Conservation (phyloP, 345 rosid species). For the Gossypium australe region DNA sequence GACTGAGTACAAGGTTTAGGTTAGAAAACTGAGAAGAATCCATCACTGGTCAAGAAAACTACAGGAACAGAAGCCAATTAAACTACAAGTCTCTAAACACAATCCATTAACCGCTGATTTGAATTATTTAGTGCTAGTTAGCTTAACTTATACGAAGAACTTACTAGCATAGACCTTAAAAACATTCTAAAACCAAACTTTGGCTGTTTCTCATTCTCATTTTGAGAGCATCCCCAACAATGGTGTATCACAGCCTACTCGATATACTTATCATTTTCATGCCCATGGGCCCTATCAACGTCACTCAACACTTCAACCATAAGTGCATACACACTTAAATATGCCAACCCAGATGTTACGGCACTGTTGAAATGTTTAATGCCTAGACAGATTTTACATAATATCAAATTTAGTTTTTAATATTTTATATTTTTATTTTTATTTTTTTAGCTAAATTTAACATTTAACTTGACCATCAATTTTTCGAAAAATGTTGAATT, state of each 20-base stretch:
- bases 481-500: too few relatives aligned
- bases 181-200: neutral
- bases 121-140: neutral
- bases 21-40: neutral
- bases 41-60: conserved; percentile 4
- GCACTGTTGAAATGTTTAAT: too few relatives aligned
- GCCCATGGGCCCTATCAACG: conserved; percentile 3
- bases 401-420: too few relatives aligned
- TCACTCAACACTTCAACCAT: neutral
- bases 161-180: neutral
- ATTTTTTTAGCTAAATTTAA: too few relatives aligned
- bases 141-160: neutral
- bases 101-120: neutral
- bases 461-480: too few relatives aligned
- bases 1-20: conserved; percentile 1
- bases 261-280: neutral
- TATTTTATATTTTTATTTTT: too few relatives aligned
- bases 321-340: neutral
- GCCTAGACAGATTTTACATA: too few relatives aligned
- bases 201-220: neutral
- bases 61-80: neutral
- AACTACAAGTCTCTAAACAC: too few relatives aligned
- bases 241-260: conserved; percentile 3
- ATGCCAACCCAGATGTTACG: neutral
- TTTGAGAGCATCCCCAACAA: neutral